Evolutionary conservation across 176 grass and related monocot genomes (phyloP).

Genomic region (Oryza meridionalis): DNA sequence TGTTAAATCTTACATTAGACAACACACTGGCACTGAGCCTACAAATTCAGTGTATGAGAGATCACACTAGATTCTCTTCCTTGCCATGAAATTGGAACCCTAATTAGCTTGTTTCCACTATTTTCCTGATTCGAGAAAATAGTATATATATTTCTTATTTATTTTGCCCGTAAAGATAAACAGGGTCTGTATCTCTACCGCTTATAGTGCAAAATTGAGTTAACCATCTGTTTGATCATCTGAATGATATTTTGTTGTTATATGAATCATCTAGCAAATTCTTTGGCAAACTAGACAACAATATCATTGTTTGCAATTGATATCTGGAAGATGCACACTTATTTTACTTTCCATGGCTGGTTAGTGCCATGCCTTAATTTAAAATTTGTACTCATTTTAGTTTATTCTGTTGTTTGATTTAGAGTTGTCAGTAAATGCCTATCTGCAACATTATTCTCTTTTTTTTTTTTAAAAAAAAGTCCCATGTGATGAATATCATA

Average conservation of each 20-base stretch:
- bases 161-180: not conserved
- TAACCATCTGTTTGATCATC: not conserved
- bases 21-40: slow-evolving; percentile 1
- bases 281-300: not conserved
- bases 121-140: not conserved
- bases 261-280: slow-evolving; percentile 22
- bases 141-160: not conserved
- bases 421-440: not conserved
- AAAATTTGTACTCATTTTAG: slow-evolving; percentile 19
- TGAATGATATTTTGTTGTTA: not conserved
- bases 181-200: slow-evolving; percentile 13
- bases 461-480: slow-evolving; percentile 10
- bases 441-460: not conserved
- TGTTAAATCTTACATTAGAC: slow-evolving; percentile 6
- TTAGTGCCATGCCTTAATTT: slow-evolving; percentile 14
- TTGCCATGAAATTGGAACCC: slow-evolving; percentile 9
- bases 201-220: not conserved
- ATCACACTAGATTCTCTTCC: slow-evolving; percentile 1
- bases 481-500: slow-evolving; percentile 16
- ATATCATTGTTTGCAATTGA: slow-evolving; percentile 21
- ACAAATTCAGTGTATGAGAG: not conserved
- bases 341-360: not conserved
- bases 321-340: not conserved
- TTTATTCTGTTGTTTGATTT: slow-evolving; percentile 1
- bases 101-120: not conserved